A percentile compares a stretch with the other conserved stretches of the same genome.
phyloP scores from a whole-genome alignment of 1,139 yeast species.

The Kodamaea suecica region DNA sequence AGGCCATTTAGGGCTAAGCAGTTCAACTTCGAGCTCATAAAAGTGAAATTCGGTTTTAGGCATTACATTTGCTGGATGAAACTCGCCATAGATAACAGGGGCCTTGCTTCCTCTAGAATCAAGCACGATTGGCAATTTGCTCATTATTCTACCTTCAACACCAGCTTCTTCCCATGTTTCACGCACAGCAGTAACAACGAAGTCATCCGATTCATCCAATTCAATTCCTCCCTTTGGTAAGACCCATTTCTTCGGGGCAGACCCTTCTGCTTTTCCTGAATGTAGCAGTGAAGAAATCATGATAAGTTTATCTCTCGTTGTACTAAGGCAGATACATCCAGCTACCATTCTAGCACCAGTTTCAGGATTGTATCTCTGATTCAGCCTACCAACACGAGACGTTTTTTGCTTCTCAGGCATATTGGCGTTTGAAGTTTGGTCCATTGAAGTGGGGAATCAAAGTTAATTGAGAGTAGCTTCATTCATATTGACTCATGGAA shows the following conservation, averaged over 20 bases:
- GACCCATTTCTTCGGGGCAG: constrained; percentile 50
- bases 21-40: constrained; percentile 65
- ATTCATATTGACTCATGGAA: too few relatives aligned
- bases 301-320: constrained; percentile 56
- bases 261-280: constrained; percentile 32
- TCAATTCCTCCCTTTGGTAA: constrained; percentile 97
- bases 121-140: constrained; percentile 59
- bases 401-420: constrained; percentile 19
- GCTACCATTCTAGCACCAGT: constrained; percentile 87
- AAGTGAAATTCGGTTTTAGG: constrained; percentile 84
- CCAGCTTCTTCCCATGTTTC: constrained; percentile 99
- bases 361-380: constrained; percentile 42
- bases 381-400: constrained; percentile 35
- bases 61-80: constrained; percentile 36
- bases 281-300: constrained; percentile 74
- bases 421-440: constrained; percentile 12
- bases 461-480: too few relatives aligned
- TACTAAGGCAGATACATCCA: constrained; percentile 77
- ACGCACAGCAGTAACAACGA: constrained; percentile 59
- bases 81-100: constrained; percentile 45
- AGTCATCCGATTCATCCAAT: constrained; percentile 66
- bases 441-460: constrained; percentile 5
- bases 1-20: constrained; percentile 68
- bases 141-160: constrained; percentile 58
- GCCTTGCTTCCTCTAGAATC: constrained; percentile 68